Evolutionary conservation across 441 rosid species (phyloP).

Genomic region (Populus hybrid): DNA sequence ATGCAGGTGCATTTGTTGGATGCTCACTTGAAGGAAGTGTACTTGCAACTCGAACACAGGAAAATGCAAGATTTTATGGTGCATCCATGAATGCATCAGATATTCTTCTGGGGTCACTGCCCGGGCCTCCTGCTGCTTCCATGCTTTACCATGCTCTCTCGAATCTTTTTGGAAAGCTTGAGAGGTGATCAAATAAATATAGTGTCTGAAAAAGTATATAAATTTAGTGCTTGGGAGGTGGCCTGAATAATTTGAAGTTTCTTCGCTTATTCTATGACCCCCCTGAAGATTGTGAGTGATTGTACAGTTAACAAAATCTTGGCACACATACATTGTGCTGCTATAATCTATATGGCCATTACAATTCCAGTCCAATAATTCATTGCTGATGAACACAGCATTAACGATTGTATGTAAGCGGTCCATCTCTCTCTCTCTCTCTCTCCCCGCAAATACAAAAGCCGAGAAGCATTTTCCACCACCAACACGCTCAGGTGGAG

Average conservation of each 20-base stretch:
- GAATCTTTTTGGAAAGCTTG: conserved; percentile 55
- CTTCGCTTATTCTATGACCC: background rate
- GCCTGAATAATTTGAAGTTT: conserved; percentile 22
- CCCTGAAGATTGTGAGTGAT: background rate
- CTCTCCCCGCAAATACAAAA: no score
- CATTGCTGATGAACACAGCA: background rate
- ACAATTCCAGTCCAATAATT: background rate
- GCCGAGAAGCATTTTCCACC: no score
- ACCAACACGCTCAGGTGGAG: no score
- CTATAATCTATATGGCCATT: background rate
- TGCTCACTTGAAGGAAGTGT: no score
- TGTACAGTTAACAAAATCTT: background rate
- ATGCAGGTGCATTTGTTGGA: no score
- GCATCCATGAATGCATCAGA: conserved; percentile 70
- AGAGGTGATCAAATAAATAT: conserved; percentile 21
- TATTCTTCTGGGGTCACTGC: conserved; percentile 80
- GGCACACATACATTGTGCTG: background rate
- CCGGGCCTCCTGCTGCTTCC: conserved; percentile 87
- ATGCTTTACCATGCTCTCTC: conserved; percentile 68
- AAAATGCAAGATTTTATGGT: conserved; percentile 78
- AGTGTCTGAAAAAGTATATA: background rate
- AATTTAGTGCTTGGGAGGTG: conserved; percentile 52
- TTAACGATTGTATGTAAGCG: background rate
- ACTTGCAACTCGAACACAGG: conserved; percentile 45
- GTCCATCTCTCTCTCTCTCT: no score